These are phyloP conservation scores for Rubia tinctorum DNA, from an alignment of 305 asterid species.

Conservation along the genomic window DNA sequence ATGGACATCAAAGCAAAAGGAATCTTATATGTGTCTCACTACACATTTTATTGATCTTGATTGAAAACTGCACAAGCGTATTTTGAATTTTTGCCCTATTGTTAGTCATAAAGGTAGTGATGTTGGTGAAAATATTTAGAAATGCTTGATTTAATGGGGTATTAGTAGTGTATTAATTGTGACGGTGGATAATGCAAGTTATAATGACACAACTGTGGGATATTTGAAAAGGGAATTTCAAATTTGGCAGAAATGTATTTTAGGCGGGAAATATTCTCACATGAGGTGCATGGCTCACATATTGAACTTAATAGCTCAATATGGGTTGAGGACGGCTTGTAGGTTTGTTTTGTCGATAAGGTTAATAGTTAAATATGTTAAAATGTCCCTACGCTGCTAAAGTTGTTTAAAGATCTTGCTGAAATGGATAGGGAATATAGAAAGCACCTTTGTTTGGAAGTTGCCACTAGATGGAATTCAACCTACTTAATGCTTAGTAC, in stretches of 20 bases:
- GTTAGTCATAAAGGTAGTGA: neutral
- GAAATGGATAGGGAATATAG: too few species aligned
- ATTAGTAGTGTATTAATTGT: neutral
- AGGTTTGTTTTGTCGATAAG: too few species aligned
- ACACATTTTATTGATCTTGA: neutral
- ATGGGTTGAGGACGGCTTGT: too few species aligned
- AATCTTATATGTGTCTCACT: neutral
- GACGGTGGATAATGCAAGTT: neutral
- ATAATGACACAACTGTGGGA: neutral
- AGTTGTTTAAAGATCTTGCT: too few species aligned
- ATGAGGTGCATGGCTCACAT: too few species aligned
- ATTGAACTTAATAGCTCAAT: too few species aligned
- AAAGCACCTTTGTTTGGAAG: too few species aligned
- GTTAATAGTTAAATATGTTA: too few species aligned
- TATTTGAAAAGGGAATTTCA: too few species aligned
- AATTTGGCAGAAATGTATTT: neutral
- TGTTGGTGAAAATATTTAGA: neutral
- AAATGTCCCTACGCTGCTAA: too few species aligned
- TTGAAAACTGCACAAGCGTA: neutral
- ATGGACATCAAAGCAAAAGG: neutral
- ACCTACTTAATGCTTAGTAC: too few species aligned
- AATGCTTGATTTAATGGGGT: neutral
- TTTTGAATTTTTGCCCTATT: neutral
- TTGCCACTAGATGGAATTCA: too few species aligned
- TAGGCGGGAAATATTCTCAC: neutral